phyloP scores from a whole-genome alignment of 495 filamentous ascomycete genomes.

The Podospora sp. region DNA sequence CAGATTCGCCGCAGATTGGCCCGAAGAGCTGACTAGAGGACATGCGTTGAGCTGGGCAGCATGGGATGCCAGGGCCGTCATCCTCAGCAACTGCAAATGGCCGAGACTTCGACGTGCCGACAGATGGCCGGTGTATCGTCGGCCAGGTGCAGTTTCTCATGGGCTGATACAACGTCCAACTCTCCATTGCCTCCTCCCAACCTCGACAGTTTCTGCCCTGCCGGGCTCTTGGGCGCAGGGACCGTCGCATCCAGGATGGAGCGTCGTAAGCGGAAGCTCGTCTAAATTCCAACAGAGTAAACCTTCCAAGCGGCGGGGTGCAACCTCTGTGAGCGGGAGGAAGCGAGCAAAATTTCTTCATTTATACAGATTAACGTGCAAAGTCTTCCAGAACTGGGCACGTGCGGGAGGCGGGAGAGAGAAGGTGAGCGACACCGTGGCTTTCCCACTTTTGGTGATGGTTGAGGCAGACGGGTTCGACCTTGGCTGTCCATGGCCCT shows the following conservation, averaged over 20 bases:
- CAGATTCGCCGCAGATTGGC: constrained; percentile 17
- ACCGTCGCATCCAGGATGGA: constrained; percentile 11
- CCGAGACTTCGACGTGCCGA: not conserved
- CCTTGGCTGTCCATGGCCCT: not conserved
- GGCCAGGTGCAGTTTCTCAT: not conserved
- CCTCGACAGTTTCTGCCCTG: constrained; percentile 6
- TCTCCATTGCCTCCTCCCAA: not conserved
- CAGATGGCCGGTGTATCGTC: not conserved
- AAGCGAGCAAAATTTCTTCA: constrained; percentile 13
- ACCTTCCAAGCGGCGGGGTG: not conserved
- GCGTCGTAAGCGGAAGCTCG: constrained; percentile 13
- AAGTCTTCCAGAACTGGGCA: constrained; percentile 10
- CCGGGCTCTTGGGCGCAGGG: constrained; percentile 1
- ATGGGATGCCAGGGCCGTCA: not conserved
- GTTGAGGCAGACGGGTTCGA: no score
- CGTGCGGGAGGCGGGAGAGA: not conserved
- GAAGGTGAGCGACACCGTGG: not conserved
- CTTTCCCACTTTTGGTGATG: not conserved
- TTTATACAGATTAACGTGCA: constrained; percentile 14
- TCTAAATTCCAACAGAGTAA: not conserved
- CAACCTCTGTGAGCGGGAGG: constrained; percentile 7
- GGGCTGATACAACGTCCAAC: not conserved
- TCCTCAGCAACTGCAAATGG: not conserved
- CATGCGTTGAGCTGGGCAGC: not conserved
- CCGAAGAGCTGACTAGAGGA: constrained; percentile 1